Conservation (phyloP, 176 grass and related monocot genomes). For the Ananas comosus region DNA sequence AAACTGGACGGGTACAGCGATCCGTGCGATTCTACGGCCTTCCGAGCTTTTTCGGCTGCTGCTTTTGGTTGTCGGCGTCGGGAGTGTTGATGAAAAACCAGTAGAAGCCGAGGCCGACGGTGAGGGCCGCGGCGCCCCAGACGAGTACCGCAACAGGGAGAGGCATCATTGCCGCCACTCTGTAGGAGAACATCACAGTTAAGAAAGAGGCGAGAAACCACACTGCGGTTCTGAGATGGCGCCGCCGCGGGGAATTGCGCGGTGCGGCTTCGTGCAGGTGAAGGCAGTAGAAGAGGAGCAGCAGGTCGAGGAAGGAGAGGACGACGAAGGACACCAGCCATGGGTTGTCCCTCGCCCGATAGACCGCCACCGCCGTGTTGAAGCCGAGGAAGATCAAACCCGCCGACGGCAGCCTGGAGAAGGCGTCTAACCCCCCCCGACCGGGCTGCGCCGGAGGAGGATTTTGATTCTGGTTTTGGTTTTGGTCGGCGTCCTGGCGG, state of each 20-base stretch:
- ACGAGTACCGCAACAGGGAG: constrained; percentile 23
- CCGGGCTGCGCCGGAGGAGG: too few relatives aligned
- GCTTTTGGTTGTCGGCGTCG: not conserved
- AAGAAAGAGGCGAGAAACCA: constrained; percentile 23
- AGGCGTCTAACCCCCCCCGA: too few relatives aligned
- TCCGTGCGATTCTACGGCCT: not conserved
- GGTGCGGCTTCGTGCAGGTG: constrained; percentile 17
- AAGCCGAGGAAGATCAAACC: constrained; percentile 8
- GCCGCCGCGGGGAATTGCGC: not conserved
- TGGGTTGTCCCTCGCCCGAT: not conserved
- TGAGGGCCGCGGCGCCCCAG: constrained; percentile 33
- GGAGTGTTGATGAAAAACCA: constrained; percentile 26
- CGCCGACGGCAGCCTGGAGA: not conserved
- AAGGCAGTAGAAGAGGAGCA: constrained; percentile 15
- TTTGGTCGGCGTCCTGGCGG: too few relatives aligned
- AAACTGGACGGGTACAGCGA: too few relatives aligned
- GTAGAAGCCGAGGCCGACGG: constrained; percentile 26
- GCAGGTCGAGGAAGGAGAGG: not conserved
- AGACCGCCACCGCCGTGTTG: constrained; percentile 17
- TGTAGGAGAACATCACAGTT: constrained; percentile 24
- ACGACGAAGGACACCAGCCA: constrained; percentile 6
- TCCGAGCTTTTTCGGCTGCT: not conserved
- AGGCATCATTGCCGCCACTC: constrained; percentile 32
- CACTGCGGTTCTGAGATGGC: constrained; percentile 13
- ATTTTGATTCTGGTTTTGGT: too few relatives aligned